Evolutionary conservation across 192 early-diverging fungal species (phyloP).

Genomic region (Umbelopsis isabellina): DNA sequence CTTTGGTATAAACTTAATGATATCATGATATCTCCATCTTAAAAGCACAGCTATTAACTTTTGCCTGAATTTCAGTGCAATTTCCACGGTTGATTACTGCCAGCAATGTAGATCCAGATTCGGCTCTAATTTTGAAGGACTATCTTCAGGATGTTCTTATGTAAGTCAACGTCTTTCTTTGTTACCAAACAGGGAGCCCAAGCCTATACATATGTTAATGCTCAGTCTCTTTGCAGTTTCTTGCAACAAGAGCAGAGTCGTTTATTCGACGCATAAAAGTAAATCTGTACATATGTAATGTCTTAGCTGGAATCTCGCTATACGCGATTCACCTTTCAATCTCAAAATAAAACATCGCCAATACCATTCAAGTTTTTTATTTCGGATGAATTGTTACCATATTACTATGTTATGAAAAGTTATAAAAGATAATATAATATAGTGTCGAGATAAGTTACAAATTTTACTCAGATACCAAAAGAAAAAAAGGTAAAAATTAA

Average conservation of each 20-base stretch:
- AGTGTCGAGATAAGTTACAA: too few species aligned
- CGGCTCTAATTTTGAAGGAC: conserved; percentile 76
- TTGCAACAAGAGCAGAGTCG: conserved; percentile 10
- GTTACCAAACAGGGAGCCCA: background rate
- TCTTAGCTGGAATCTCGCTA: background rate
- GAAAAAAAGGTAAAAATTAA: too few species aligned
- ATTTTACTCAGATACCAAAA: too few species aligned
- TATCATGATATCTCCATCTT: background rate
- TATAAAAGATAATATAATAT: too few species aligned
- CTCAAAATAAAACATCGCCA: too few species aligned
- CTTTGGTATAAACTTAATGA: conserved; percentile 77
- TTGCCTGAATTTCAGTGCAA: conserved; percentile 63
- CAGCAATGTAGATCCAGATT: conserved; percentile 90
- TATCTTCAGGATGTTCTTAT: conserved; percentile 77
- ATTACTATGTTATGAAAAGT: too few species aligned
- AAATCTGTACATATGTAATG: conserved; percentile 7
- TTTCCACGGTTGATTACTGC: conserved; percentile 85
- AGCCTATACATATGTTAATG: background rate
- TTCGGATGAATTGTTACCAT: too few species aligned
- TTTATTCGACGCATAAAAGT: background rate
- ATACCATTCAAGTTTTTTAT: too few species aligned
- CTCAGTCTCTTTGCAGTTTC: background rate
- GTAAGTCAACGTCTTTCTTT: conserved; percentile 46
- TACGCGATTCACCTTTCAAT: too few species aligned
- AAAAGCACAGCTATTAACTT: background rate